phyloP scores from a whole-genome alignment of 805 yeast species.

The Barnettozyma vustinii region DNA sequence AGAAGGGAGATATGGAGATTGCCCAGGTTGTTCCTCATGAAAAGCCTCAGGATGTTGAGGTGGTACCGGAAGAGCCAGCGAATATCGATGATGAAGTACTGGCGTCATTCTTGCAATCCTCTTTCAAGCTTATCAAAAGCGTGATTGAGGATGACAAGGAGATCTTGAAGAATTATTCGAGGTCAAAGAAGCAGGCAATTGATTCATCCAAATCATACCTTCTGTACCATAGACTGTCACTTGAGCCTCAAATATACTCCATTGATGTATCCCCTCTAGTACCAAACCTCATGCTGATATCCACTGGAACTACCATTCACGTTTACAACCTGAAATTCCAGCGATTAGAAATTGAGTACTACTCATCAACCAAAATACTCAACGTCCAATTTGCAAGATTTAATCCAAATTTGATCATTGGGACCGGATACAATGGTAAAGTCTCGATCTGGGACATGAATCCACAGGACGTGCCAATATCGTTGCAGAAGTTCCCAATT shows the following conservation, averaged over 20 bases:
- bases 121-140: constrained; percentile 22
- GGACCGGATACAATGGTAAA: constrained; percentile 45
- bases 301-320: constrained; percentile 12
- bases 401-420: constrained; percentile 37
- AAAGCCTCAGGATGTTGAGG: constrained; percentile 3
- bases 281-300: constrained; percentile 18
- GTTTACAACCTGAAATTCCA: constrained; percentile 22
- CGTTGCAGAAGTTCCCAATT: constrained; percentile 12
- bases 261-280: constrained; percentile 17
- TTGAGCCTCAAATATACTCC: constrained; percentile 8
- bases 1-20: background rate
- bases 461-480: constrained; percentile 6
- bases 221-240: constrained; percentile 4
- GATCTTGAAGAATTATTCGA: constrained; percentile 17
- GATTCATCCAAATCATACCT: constrained; percentile 11
- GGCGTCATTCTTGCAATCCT: constrained; percentile 17
- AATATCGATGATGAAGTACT: constrained; percentile 10
- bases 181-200: constrained; percentile 12
- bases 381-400: constrained; percentile 35
- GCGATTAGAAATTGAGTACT: constrained; percentile 33
- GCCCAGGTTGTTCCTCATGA: background rate
- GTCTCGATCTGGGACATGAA: constrained; percentile 43
- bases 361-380: constrained; percentile 36
- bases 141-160: constrained; percentile 25
- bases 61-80: background rate